Percentiles rank a stretch among this genome's conserved stretches.
These are phyloP conservation scores for Aquilaria malaccensis DNA, from an alignment of 345 rosid genomes.

Conservation along the genomic window DNA sequence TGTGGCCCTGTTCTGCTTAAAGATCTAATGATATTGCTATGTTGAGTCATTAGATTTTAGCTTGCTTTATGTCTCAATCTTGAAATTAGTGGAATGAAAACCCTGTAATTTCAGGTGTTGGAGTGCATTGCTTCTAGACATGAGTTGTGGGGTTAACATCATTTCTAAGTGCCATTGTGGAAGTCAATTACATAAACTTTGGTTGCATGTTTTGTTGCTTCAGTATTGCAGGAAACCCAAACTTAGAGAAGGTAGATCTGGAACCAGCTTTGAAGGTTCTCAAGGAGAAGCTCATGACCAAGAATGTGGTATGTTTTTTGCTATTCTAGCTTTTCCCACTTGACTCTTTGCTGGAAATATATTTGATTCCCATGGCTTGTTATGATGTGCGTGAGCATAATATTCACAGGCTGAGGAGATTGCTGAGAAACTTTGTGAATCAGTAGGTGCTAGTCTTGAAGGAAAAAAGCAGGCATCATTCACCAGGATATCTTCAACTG, in stretches of 20 bases:
- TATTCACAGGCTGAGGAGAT: conserved; percentile 89
- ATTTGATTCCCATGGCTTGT: neutral
- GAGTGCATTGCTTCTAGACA: too few species aligned
- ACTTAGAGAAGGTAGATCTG: conserved; percentile 87
- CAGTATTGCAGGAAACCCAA: conserved; percentile 97
- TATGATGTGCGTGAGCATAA: conserved; percentile 7
- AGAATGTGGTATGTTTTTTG: conserved; percentile 80
- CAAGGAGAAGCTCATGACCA: conserved; percentile 97
- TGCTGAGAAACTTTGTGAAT: conserved; percentile 97
- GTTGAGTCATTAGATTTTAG: too few species aligned
- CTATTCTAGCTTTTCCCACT: neutral
- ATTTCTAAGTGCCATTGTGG: neutral
- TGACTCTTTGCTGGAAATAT: neutral
- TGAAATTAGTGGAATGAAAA: too few species aligned
- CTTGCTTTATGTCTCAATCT: too few species aligned
- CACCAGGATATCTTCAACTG: conserved; percentile 94
- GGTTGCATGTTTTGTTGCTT: conserved; percentile 4
- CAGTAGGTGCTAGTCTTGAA: conserved; percentile 92
- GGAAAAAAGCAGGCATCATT: conserved; percentile 95
- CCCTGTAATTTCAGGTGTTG: too few species aligned
- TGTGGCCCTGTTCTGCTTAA: too few species aligned
- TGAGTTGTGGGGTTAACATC: neutral
- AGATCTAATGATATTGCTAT: too few species aligned
- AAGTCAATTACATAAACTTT: neutral
- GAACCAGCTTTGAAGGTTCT: conserved; percentile 94